A percentile compares a stretch with the other conserved stretches of the same genome.
phyloP scores from a whole-genome alignment of 257 asterid genomes.

The Jacaranda mimosifolia region DNA sequence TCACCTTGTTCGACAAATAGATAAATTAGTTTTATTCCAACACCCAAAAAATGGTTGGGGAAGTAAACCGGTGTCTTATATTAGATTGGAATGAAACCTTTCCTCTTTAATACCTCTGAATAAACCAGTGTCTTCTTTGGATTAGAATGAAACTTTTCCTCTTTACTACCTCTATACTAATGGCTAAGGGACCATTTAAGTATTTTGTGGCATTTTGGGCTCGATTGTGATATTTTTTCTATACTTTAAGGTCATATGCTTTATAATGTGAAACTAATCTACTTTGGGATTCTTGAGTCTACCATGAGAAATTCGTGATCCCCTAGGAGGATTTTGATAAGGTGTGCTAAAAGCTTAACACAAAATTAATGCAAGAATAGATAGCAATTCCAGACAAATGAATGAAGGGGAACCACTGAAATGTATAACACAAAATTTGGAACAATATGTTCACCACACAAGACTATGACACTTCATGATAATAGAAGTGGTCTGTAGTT shows the following conservation, averaged over 20 bases:
- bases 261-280: background rate
- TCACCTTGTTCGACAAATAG: background rate
- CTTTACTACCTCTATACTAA: background rate
- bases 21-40: background rate
- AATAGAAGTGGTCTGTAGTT: background rate
- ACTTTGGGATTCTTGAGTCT: background rate
- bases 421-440: background rate
- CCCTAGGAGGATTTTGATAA: background rate
- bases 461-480: background rate
- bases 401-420: background rate
- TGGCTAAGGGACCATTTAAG: background rate
- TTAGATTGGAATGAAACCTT: background rate
- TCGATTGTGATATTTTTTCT: background rate
- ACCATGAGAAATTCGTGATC: background rate
- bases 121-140: background rate
- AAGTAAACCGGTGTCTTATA: background rate
- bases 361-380: conserved; percentile 1
- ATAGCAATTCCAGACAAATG: background rate
- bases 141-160: background rate
- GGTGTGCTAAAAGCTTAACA: background rate
- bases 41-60: background rate
- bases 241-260: background rate
- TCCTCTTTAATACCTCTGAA: background rate
- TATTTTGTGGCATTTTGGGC: background rate
- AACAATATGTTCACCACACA: background rate